These are phyloP conservation scores for Huntiella decipiens DNA, from an alignment of 2,329 filamentous ascomycete genomes.

Conservation along the genomic window DNA sequence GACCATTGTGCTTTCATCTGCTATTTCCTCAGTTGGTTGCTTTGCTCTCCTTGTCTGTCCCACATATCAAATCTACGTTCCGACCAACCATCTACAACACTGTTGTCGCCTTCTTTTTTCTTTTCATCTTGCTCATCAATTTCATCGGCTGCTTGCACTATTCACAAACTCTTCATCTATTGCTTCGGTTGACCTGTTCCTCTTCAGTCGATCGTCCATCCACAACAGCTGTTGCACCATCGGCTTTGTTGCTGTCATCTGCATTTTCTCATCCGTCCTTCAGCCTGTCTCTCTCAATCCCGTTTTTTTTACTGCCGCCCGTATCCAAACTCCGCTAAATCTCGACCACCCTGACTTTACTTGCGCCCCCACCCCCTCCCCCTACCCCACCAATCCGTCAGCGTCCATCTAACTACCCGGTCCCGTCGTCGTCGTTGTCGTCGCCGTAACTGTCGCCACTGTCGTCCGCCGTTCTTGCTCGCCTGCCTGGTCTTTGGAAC, in stretches of 20 bases:
- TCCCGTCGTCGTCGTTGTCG: background rate
- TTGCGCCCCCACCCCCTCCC: background rate
- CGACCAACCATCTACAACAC: background rate
- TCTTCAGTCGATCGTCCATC: background rate
- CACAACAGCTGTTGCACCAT: background rate
- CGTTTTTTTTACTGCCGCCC: background rate
- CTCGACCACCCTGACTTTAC: background rate
- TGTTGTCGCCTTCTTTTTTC: background rate
- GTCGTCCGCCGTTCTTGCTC: background rate
- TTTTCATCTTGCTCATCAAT: conserved; percentile 2
- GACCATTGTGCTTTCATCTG: conserved; percentile 4
- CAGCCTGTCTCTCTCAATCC: background rate
- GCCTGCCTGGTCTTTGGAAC: background rate
- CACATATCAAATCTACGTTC: background rate
- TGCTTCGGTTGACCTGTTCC: background rate
- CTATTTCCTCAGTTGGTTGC: background rate
- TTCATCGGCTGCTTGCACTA: background rate
- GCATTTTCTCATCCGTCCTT: background rate
- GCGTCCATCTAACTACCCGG: no score
- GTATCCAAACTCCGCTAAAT: background rate
- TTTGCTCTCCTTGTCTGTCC: conserved; percentile 1
- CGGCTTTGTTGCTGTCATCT: no score
- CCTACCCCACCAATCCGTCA: background rate
- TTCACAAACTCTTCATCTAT: background rate
- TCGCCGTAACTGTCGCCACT: background rate